Percentiles rank a stretch among this genome's conserved stretches.
Evolutionary conservation across 1,284 basidiomycete species (phyloP).

Genomic region (Sporisorium iseilematis-ciliati): DNA sequence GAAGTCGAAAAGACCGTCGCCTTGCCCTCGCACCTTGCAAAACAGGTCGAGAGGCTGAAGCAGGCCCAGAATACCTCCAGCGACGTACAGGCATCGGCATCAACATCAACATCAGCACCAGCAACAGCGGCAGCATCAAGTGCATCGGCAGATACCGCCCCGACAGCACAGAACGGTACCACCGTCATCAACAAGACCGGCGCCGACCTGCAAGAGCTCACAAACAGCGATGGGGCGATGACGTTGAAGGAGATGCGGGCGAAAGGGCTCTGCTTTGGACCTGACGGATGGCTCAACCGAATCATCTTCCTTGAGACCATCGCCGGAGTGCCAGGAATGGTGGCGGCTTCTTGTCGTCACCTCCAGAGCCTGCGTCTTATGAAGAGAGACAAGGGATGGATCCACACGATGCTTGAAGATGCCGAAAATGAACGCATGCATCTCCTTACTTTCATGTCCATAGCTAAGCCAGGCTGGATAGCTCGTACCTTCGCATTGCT

Average conservation of each 20-base stretch:
- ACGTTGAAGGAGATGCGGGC: slow-evolving; percentile 56
- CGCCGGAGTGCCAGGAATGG: slow-evolving; percentile 89
- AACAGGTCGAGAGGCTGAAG: slow-evolving; percentile 35
- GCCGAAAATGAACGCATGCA: slow-evolving; percentile 64
- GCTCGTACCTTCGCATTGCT: slow-evolving; percentile 57
- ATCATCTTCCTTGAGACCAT: slow-evolving; percentile 73
- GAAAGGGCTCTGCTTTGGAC: slow-evolving; percentile 55
- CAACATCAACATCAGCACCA: not conserved
- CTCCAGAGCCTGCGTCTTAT: slow-evolving; percentile 61
- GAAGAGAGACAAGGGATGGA: slow-evolving; percentile 61
- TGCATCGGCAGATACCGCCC: not conserved
- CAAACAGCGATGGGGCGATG: slow-evolving; percentile 33
- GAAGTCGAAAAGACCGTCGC: slow-evolving; percentile 42
- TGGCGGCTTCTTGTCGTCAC: slow-evolving; percentile 87
- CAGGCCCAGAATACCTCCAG: not conserved
- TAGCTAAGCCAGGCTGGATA: slow-evolving; percentile 49
- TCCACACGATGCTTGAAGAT: slow-evolving; percentile 61
- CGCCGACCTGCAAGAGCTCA: slow-evolving; percentile 14
- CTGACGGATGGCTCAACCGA: slow-evolving; percentile 58
- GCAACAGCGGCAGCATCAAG: not conserved
- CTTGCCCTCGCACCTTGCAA: slow-evolving; percentile 31
- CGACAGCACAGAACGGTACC: not conserved
- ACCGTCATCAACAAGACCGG: slow-evolving; percentile 27
- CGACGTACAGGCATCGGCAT: no score
- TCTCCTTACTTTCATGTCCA: slow-evolving; percentile 50